Evolutionary conservation across 768 basidiomycete genomes (phyloP).

Genomic region (Multifurca ochricompacta): DNA sequence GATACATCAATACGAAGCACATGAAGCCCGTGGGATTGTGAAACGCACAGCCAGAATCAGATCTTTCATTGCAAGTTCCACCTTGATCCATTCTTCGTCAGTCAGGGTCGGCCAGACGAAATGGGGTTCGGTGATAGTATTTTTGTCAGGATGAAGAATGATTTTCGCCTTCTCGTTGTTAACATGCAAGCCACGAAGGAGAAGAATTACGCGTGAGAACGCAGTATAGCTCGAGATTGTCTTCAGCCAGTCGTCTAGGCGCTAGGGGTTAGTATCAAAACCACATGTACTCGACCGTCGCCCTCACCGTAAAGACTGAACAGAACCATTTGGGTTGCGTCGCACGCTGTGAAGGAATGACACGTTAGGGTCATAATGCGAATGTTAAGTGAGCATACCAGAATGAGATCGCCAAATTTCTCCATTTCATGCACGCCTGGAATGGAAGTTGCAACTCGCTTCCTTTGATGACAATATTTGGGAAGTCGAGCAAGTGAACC

Average conservation of each 20-base stretch:
- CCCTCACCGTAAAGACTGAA: slow-evolving; percentile 86
- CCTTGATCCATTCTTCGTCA: slow-evolving; percentile 98
- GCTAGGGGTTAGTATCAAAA: slow-evolving; percentile 4
- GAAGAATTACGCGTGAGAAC: slow-evolving; percentile 95
- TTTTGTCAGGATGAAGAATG: slow-evolving; percentile 94
- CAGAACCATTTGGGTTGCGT: slow-evolving; percentile 99
- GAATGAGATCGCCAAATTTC: slow-evolving; percentile 96
- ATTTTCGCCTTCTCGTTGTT: slow-evolving; percentile 99
- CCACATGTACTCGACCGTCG: neutral
- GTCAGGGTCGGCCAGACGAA: slow-evolving; percentile 93
- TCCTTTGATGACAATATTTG: slow-evolving; percentile 99
- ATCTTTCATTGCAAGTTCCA: slow-evolving; percentile 97
- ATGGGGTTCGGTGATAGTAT: slow-evolving; percentile 93
- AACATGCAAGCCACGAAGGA: slow-evolving; percentile 94
- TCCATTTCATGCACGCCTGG: slow-evolving; percentile 99
- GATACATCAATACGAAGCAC: slow-evolving; percentile 19
- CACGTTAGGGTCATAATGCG: neutral
- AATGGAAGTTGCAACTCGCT: slow-evolving; percentile 96
- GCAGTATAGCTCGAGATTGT: slow-evolving; percentile 98
- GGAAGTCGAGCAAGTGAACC: slow-evolving; percentile 98
- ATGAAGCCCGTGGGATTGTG: neutral
- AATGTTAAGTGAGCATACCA: slow-evolving; percentile 38
- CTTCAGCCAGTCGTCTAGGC: slow-evolving; percentile 93
- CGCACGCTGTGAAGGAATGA: slow-evolving; percentile 52
- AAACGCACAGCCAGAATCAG: slow-evolving; percentile 74